Base-by-base conservation (phyloP, 257 asterid species). In the Plantago ovata region DNA sequence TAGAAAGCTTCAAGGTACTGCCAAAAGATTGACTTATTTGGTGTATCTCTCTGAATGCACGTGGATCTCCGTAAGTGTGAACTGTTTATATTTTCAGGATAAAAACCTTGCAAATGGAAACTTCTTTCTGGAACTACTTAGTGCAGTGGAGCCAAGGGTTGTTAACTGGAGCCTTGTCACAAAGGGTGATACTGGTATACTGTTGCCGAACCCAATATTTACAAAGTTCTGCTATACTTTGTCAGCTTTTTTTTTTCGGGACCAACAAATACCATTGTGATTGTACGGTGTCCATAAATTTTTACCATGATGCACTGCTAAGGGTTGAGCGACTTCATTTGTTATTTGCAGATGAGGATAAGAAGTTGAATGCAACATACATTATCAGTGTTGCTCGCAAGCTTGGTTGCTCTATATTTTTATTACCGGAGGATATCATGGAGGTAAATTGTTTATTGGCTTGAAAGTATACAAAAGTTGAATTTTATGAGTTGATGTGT, bases 91-190 rank as follows among this genome's bases (percentile, higher is more conserved):
- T 63, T 65, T 60, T 44, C 64, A 86, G 97, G 90, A 85, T 55
- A 85, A 79, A 69, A 75, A 53, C 57, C 84, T 89, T 57, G 74
- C 97, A 41, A 80, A 43, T 61, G 97, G 97, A 54, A 66, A 24
- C 20, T 90, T 90, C 82, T 87, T 90, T 74, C 85, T 90, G 9
- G 88, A 86, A 62, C 94, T 90, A 57, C 84, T 90, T 40, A 77
- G 85, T 61, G 73, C 74, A 11, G 98, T 90, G 67, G 95, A 90
- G 83, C 87, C 96, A 33, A 84, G 96, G 64, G 98, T 86, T 15
- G 94, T 90, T 41, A 90, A 87, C 71, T 87, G 94, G 96, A 78
- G 90, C 79, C 85, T 90, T 20, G 96, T 90, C 51, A 90, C 97
- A 19, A 83, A 79, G 50, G 97, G 96, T 3, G 88, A 79, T 75